Evolutionary conservation across 1,284 basidiomycete genomes (phyloP), one percentile per base, ranked within the genome.

Genomic region (Austroboletus novae-zelandiae): DNA sequence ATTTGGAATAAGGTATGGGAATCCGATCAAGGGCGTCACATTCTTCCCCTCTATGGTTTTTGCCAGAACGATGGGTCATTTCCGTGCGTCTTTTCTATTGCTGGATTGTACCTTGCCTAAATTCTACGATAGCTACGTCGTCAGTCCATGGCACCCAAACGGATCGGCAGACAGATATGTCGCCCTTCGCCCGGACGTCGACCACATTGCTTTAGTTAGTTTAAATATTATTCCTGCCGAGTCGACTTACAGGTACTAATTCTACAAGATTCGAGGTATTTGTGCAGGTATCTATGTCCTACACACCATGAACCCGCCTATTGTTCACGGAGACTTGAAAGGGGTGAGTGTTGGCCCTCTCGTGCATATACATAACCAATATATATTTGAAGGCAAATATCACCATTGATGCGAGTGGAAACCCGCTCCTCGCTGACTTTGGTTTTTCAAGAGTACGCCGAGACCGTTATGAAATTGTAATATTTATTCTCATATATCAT

Each of bases 1-100:
- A 76, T 82, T 30, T 82, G 80, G 79, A 69, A 71, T 20, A 69
- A 71, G 40, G 69, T 82, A n/a, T 81, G 78, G 77, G 71, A 74
- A 48, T 61, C 63, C 10, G 80, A 82, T 50, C 66, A 68, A 35
- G 80, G 80, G 36, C 67, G 65, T 37, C 71, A 79, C 50, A 77
- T 80, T 40, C 68, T 82, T 2, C 80, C 80, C 1, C 78, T 82
- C 50, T 81, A 77, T 54, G 80, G 80, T 4, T 80, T 76, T 54
- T 75, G 74, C 50, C 73, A 77, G 51, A 69, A 67, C 30, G 78
- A 81, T 52, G 78, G 78, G 0, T 77, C 77, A 13, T 81, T 76
- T 47, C 78, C 79, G 75, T 79, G 53, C 50, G 72, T 61, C 30
- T 14, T 42, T 37, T 40, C 29, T 20, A 2, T 43, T 34, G 4